Percentiles rank a stretch among this genome's conserved stretches.
Conservation (phyloP, 2,329 filamentous ascomycete species). For the Aplosporella prunicola region DNA sequence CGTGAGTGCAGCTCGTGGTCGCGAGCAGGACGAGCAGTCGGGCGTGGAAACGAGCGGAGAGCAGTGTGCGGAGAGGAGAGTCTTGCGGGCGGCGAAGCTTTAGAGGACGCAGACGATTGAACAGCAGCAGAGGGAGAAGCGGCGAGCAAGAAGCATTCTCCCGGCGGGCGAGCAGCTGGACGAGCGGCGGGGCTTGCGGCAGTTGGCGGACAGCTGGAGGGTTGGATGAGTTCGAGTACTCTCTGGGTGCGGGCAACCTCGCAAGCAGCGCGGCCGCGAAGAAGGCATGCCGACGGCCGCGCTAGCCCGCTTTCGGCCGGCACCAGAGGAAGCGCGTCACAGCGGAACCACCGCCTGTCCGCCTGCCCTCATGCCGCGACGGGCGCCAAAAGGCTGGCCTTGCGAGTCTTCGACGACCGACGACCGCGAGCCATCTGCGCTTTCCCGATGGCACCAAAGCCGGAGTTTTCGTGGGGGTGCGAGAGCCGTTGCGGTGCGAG, state of each 20-base stretch:
- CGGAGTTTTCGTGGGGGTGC: background rate
- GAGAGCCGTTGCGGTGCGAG: slow-evolving; percentile 1
- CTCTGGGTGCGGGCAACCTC: slow-evolving; percentile 12
- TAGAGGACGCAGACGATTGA: slow-evolving; percentile 24
- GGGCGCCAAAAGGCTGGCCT: background rate
- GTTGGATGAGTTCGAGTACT: slow-evolving; percentile 7
- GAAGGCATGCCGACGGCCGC: slow-evolving; percentile 9
- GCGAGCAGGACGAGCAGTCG: slow-evolving; percentile 1
- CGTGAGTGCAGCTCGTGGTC: background rate
- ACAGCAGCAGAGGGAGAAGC: slow-evolving; percentile 15
- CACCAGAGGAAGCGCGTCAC: slow-evolving; percentile 6
- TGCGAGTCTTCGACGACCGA: background rate
- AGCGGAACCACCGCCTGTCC: no score
- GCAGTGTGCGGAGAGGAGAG: slow-evolving; percentile 14
- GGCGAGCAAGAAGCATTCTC: slow-evolving; percentile 20
- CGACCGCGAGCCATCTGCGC: background rate
- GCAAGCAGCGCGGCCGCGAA: slow-evolving; percentile 8
- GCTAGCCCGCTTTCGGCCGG: slow-evolving; percentile 6
- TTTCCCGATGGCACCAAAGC: slow-evolving; percentile 1
- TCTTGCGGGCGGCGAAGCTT: slow-evolving; percentile 25
- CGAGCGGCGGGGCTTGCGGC: background rate
- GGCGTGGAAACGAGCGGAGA: slow-evolving; percentile 13
- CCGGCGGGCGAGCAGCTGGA: background rate
- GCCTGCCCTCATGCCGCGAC: slow-evolving; percentile 4
- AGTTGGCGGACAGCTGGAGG: slow-evolving; percentile 4